Percentiles rank a stretch among this genome's conserved stretches.
Evolutionary conservation across 345 rosid species (phyloP).

Genomic region (Brassica carinata): DNA sequence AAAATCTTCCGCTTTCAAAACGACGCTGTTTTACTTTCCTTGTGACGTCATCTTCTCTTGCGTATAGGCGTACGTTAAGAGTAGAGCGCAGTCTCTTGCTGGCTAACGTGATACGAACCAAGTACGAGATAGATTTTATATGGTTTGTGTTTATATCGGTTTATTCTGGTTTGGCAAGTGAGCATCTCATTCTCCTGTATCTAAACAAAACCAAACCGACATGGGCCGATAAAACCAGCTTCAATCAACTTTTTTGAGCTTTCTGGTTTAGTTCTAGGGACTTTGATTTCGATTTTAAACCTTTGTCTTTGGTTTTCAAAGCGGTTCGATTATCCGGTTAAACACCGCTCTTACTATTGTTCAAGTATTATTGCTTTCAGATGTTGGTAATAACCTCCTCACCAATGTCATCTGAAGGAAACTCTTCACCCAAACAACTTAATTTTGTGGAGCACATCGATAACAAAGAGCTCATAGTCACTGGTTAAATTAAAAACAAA

Average conservation of each 20-base stretch:
- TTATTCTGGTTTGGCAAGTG: neutral
- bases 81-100: neutral
- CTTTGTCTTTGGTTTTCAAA: neutral
- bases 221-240: neutral
- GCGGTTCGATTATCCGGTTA: slow-evolving; percentile 5
- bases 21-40: slow-evolving; percentile 4
- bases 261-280: neutral
- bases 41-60: slow-evolving; percentile 19
- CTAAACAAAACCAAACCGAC: neutral
- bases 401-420: slow-evolving; percentile 10
- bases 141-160: neutral
- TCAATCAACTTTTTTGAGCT: neutral
- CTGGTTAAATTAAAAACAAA: neutral
- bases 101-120: slow-evolving; percentile 21
- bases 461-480: slow-evolving; percentile 17
- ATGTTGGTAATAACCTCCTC: neutral
- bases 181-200: neutral
- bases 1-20: neutral
- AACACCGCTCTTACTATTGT: neutral
- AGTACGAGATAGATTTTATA: neutral
- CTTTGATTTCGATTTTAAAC: neutral
- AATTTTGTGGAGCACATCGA: neutral
- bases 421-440: neutral
- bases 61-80: slow-evolving; percentile 28
- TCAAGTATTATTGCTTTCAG: slow-evolving; percentile 20